Evolutionary conservation across 148 eudicot species (phyloP), one percentile per base, ranked within the genome.

Genomic region (Dysphania ambrosioides): DNA sequence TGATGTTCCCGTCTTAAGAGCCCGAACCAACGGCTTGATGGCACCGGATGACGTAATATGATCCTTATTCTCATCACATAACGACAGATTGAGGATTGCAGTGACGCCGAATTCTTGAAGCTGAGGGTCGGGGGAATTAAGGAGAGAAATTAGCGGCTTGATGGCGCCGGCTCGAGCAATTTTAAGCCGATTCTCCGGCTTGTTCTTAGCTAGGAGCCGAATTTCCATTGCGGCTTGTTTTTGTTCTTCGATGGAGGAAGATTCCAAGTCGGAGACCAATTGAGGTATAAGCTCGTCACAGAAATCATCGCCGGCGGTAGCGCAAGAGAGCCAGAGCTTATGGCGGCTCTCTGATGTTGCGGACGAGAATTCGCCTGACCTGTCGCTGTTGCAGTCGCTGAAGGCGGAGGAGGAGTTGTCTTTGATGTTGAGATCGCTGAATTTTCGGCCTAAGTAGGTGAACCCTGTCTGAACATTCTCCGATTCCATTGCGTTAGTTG

Each of bases 381-480:
- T 66, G 76, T 93, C 98, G 78, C 94, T 89, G 81, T 87, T 84
- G 75, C 98, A 93, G 57, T 93, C 98, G 71, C 98, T 93, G 79
- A 93, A 93, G 10, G 98, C 98, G 0, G 98, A 83, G 0, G 84
- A 81, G 0, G 93, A 85, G 31, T 66, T 66, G 61, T 85, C 90
- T 77, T 78, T 77, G 71, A 78, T 42, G 68, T 27, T 51, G 16
- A 87, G 70, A 31, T 80, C 79, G 79, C 75, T 71, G 81, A 90
- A 86, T 68, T 53, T 87, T 3, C 88, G 84, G 9, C 86, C 89
- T 82, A 91, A 78, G 79, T 87, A 89, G 1, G 82, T 79, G 82
- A 80, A 88, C 60, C 42, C 75, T 19, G 85, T 53, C 51, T 83
- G 79, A 8, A 77, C 19, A 19, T 76, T 81, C 6, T 90, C 82